Conservation (phyloP, 2,329 filamentous ascomycete genomes). For the Calonectria naviculata region DNA sequence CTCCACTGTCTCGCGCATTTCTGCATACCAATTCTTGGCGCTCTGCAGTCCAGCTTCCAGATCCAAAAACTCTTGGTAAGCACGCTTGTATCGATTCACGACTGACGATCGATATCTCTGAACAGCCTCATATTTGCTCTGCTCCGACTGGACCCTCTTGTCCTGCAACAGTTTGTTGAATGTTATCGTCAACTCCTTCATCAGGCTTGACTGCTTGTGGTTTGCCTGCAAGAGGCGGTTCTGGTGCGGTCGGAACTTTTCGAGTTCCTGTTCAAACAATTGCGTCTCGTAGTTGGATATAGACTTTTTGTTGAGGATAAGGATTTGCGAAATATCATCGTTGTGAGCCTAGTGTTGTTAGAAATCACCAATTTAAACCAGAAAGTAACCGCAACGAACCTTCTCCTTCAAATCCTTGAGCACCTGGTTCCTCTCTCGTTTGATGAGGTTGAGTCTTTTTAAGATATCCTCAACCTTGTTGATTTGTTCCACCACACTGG, state of each 20-base stretch:
- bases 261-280: conserved; percentile 94
- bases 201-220: conserved; percentile 92
- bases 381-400: conserved; percentile 61
- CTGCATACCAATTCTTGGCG: conserved; percentile 92
- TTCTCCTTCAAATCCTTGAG: conserved; percentile 98
- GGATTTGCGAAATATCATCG: conserved; percentile 96
- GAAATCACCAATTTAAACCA: neutral
- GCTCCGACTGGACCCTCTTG: conserved; percentile 91
- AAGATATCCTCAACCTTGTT: conserved; percentile 88
- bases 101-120: conserved; percentile 85
- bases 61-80: conserved; percentile 93
- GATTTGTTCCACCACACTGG: conserved; percentile 91
- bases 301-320: conserved; percentile 98
- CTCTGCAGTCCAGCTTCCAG: conserved; percentile 86
- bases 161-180: conserved; percentile 93
- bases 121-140: conserved; percentile 93
- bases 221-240: conserved; percentile 91
- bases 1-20: conserved; percentile 95
- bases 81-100: conserved; percentile 87
- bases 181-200: conserved; percentile 91
- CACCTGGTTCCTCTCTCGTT: conserved; percentile 90
- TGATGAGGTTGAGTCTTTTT: conserved; percentile 91
- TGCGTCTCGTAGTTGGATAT: conserved; percentile 92
- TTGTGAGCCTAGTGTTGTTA: conserved; percentile 77
- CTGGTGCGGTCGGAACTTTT: conserved; percentile 95